Conservation (phyloP, 345 rosid species). For the Brassica cretica region DNA sequence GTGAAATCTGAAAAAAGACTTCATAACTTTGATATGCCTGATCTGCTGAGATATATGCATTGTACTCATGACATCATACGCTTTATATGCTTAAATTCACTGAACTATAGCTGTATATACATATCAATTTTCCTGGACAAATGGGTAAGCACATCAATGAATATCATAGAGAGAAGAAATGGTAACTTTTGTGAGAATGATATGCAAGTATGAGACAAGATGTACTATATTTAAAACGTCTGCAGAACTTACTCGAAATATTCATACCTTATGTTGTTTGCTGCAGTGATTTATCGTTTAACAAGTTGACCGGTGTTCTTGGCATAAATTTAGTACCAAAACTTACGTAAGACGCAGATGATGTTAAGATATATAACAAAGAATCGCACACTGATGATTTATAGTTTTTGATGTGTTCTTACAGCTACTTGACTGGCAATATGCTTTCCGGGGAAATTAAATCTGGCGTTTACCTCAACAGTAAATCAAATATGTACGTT, state of each 20-base stretch:
- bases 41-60: background rate
- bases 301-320: background rate
- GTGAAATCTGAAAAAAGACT: background rate
- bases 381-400: background rate
- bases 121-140: too few relatives aligned
- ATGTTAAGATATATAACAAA: background rate
- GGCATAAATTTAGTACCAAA: background rate
- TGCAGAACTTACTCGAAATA: background rate
- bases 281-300: background rate
- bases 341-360: background rate
- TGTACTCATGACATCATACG: background rate
- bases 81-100: too few relatives aligned
- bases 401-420: conserved; percentile 5
- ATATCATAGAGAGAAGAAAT: too few relatives aligned
- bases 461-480: background rate
- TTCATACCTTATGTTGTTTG: background rate
- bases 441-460: conserved; percentile 25
- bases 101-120: too few relatives aligned
- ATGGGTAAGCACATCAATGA: too few relatives aligned
- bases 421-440: conserved; percentile 35
- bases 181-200: too few relatives aligned
- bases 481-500: conserved; percentile 21
- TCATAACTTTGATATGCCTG: too few relatives aligned
- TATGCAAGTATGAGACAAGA: too few relatives aligned
- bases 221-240: too few relatives aligned